phyloP scores from a whole-genome alignment of 163 green algal species.

The Smithsoniella earleae region DNA sequence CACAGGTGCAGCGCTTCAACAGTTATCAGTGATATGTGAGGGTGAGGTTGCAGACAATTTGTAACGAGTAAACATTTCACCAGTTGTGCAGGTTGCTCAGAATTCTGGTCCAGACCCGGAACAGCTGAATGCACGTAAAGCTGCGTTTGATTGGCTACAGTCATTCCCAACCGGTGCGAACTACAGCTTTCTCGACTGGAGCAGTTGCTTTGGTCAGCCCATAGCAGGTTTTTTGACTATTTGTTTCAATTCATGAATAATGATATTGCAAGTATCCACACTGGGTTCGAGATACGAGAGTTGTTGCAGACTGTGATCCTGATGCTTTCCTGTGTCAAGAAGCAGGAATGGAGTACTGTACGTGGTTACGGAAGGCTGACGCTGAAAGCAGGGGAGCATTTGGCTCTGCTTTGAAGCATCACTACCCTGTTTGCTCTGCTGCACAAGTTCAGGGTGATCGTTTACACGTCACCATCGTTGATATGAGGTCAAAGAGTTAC shows the following conservation, averaged over 20 bases:
- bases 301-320: background rate
- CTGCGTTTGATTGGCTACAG: background rate
- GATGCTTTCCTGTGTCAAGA: slow-evolving; percentile 2
- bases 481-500: background rate
- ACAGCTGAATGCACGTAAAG: background rate
- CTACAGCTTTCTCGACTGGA: background rate
- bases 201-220: background rate
- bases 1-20: no score
- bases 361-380: background rate
- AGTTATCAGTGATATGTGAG: no score
- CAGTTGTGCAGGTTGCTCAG: no score
- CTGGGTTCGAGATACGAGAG: background rate
- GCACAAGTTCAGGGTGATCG: background rate
- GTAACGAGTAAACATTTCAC: no score
- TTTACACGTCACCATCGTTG: background rate
- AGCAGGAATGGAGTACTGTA: background rate
- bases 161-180: background rate
- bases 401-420: background rate
- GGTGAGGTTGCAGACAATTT: no score
- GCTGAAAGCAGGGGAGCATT: background rate
- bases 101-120: no score
- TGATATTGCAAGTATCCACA: no score
- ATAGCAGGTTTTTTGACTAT: background rate
- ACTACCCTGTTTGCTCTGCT: background rate
- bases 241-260: background rate